phyloP scores from a whole-genome alignment of 2,329 filamentous ascomycete species.

The Sarocladium kiliense region DNA sequence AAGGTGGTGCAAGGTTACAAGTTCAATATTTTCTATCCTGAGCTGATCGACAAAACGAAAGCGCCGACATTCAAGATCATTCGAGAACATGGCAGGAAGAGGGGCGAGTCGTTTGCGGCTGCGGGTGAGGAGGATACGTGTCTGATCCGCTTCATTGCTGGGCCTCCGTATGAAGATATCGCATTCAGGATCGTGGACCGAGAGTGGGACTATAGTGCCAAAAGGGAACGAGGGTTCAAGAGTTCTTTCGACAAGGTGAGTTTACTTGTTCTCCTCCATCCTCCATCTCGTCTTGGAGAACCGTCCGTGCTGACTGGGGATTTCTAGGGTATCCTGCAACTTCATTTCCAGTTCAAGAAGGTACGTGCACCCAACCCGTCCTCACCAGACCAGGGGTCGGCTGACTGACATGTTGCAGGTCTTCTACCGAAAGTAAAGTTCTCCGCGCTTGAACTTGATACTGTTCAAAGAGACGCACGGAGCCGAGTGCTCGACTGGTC shows the following conservation, averaged over 20 bases:
- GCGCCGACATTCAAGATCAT: conserved; percentile 96
- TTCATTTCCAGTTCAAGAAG: conserved; percentile 99
- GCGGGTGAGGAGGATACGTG: conserved; percentile 97
- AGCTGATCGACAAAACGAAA: conserved; percentile 90
- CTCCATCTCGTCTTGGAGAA: background rate
- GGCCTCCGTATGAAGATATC: conserved; percentile 93
- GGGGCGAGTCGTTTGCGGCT: conserved; percentile 86
- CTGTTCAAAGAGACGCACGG: background rate
- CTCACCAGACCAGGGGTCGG: conserved; percentile 7
- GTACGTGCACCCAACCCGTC: conserved; percentile 39
- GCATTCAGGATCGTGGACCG: conserved; percentile 97
- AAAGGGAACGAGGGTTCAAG: conserved; percentile 88
- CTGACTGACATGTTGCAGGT: conserved; percentile 34
- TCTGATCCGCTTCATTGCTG: conserved; percentile 90
- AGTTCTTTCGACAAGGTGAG: conserved; percentile 96
- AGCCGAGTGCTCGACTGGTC: background rate
- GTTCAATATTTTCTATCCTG: conserved; percentile 99
- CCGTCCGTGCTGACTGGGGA: background rate
- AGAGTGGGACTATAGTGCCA: conserved; percentile 98
- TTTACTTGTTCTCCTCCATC: conserved; percentile 12
- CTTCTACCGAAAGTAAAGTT: conserved; percentile 52
- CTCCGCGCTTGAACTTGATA: no score
- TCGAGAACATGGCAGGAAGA: conserved; percentile 81
- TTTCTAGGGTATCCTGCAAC: conserved; percentile 80
- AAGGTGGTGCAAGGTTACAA: conserved; percentile 99